phyloP scores from a whole-genome alignment of 192 early-diverging fungal species.

The Funneliformis geosporum region DNA sequence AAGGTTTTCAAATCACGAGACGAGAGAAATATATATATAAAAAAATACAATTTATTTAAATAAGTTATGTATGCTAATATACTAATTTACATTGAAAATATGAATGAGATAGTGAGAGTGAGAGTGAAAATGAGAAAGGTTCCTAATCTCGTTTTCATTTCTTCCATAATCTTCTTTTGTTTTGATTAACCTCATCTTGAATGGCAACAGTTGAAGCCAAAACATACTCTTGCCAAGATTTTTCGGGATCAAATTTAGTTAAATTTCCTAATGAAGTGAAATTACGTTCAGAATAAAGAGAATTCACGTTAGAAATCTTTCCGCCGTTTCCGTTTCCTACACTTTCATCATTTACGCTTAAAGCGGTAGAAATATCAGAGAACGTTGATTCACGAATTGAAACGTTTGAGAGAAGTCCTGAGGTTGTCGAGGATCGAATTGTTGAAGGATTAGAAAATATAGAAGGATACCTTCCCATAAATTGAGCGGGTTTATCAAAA shows the following conservation, averaged over 20 bases:
- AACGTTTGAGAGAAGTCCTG: background rate
- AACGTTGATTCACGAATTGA: background rate
- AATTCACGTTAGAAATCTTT: background rate
- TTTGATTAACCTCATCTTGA: constrained; percentile 9
- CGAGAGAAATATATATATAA: too few relatives aligned
- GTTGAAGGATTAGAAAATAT: background rate
- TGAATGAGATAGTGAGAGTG: too few relatives aligned
- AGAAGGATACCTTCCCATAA: background rate
- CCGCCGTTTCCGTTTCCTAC: background rate
- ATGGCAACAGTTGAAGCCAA: constrained; percentile 16
- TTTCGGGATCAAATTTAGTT: background rate
- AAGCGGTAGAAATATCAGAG: background rate
- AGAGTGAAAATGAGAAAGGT: too few relatives aligned
- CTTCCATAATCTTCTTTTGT: background rate
- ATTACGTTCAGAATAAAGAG: background rate
- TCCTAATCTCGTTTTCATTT: too few relatives aligned
- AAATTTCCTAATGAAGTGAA: background rate
- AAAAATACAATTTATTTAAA: too few relatives aligned
- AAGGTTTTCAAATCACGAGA: too few relatives aligned
- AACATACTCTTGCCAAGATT: constrained; percentile 18
- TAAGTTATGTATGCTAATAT: too few relatives aligned
- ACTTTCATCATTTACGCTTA: background rate
- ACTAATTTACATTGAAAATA: too few relatives aligned
- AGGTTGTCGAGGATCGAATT: background rate
- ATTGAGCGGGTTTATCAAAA: background rate